Evolutionary conservation across 768 basidiomycete species (phyloP), one percentile per base, ranked within the genome.

Genomic region (Suillus discolor): DNA sequence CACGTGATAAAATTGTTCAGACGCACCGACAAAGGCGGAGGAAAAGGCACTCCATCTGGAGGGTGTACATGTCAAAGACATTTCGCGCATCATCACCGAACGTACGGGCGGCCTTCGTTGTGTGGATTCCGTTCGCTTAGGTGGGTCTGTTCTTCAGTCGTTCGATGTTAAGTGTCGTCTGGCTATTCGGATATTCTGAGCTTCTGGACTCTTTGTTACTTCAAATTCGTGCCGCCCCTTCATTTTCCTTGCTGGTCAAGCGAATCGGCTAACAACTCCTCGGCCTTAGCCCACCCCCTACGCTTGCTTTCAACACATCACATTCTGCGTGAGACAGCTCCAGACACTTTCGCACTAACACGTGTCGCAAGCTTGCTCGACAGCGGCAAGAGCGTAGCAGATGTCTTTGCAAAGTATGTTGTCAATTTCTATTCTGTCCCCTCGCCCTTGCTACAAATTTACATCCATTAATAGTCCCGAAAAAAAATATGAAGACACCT

Each of bases 271-370:
- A 42, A 60, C 57, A 25, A 25, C 4, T 41, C 39, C 25, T 39
- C 18, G 25, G 39, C 16, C 25, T 60, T 41, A 60, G 57, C 57
- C 6, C 57, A 60, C 18, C 57, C 57, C 6, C 6, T 60, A 4
- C 57, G 57, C 18, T 41, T 60, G 3, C 57, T 94, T 54, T 91
- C 91, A 13, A 91, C 92, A 0, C 90, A 92, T 71, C 91, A 93
- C 73, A 84, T 93, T 62, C 80, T 91, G 39, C 81, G 83, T 49
- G 93, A 94, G 74, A 80, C 85, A 4, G 80, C 83, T 12, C 91
- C 91, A 4, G 84, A 93, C 70, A 86, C 89, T 6, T 94, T 94
- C 69, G 81, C 90, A 9, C 82, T 86, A 62, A 94, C 90, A 70
- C 84, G 91, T 44, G 81, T 92, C 63, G 88, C 89, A 4, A 87